Evolutionary conservation across 805 yeast species (phyloP), one percentile per base, ranked within the genome.

Genomic region (Candida tibetensis): DNA sequence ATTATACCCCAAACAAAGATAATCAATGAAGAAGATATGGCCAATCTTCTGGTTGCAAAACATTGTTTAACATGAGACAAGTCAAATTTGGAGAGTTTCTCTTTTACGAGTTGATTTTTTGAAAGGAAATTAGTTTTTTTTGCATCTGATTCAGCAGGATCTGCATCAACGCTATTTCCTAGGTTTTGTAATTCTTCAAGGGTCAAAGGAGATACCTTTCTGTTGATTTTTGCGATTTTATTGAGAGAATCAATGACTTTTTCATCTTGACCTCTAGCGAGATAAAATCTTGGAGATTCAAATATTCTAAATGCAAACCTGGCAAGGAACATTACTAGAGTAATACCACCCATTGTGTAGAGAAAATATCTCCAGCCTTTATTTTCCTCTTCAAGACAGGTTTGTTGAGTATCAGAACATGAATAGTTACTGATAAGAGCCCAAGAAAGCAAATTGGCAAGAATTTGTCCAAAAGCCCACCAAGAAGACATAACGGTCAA

Each of bases 391-490:
- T 74, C 62, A 21, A 65, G 63, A 52, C 85, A 79, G 28, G 60
- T 31, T 5, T 51, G 62, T 4, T 54, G 52, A 9, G 59, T 54
- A 19, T 34, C 34, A 25, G 38, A 46, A 44, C 84, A 77, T 2
- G 77, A 70, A 41, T 60, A 66, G 45, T 72, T 68, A 12, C 78
- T 67, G 31, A 79, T 57, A 36, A 75, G 70, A 0, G 76, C 82
- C 82, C 82, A 79, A 6, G 80, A 71, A 21, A 77, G 49, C 19
- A 77, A 58, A 25, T 65, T 64, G 13, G 80, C 72, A 30, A 78
- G 57, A 1, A 79, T 68, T 52, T 79, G 83, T 14, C 83, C 84
- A 28, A 79, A 62, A 31, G 82, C 80, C 85, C 84, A 79, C 76
- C 51, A 52, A 5, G 41, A 31, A 17, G 53, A 48, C 51, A 52